Percentiles rank a stretch among this genome's conserved stretches.
These are phyloP conservation scores for Conringia planisiliqua DNA, from an alignment of 345 rosid genomes.

Conservation along the genomic window DNA sequence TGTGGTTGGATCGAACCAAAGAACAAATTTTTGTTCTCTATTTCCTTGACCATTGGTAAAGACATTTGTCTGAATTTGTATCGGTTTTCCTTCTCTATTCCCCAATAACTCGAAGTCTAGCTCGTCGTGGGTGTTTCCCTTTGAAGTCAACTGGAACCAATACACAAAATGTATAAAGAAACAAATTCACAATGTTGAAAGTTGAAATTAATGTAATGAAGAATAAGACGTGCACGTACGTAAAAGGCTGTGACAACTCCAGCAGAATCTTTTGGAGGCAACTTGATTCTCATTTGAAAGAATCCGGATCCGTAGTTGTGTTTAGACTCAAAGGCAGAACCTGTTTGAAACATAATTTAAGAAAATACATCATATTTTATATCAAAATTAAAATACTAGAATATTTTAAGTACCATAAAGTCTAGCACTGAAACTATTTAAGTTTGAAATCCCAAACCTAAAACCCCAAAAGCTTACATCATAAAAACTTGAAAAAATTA, in stretches of 20 bases:
- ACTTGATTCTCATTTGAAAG: conserved; percentile 47
- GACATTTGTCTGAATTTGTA: conserved; percentile 58
- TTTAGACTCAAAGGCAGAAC: conserved; percentile 57
- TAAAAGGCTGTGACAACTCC: conserved; percentile 70
- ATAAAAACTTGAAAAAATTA: not conserved
- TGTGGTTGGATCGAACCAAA: conserved; percentile 66
- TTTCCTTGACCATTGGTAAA: conserved; percentile 47
- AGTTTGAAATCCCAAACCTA: not conserved
- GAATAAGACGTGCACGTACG: conserved; percentile 26
- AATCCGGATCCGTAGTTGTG: conserved; percentile 49
- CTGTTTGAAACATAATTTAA: conserved; percentile 16
- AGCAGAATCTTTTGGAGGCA: conserved; percentile 50
- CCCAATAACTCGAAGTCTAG: conserved; percentile 78
- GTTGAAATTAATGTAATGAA: not conserved
- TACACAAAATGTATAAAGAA: not conserved
- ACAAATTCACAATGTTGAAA: not conserved
- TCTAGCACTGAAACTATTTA: not conserved
- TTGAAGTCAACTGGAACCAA: conserved; percentile 35
- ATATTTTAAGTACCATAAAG: no score
- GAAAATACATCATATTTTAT: not conserved
- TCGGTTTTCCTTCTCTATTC: conserved; percentile 52
- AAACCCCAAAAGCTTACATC: not conserved
- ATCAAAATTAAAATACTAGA: not conserved
- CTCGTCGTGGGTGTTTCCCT: conserved; percentile 49
- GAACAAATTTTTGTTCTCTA: conserved; percentile 54